These are phyloP conservation scores for Aspergillus carbonarius DNA, from an alignment of 2,329 filamentous ascomycete species.

Conservation along the genomic window DNA sequence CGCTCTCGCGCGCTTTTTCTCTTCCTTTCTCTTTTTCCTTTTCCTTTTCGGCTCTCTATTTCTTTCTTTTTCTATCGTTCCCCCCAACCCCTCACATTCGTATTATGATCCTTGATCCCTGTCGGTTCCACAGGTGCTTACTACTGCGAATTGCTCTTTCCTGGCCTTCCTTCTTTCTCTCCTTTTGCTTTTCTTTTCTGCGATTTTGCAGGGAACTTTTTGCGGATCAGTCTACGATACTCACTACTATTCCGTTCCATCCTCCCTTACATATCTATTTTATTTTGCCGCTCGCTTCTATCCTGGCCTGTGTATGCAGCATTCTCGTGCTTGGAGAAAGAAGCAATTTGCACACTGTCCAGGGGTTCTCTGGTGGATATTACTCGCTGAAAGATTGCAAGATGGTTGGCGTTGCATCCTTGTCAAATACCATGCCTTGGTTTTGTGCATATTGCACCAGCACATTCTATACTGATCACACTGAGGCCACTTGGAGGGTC, in stretches of 20 bases:
- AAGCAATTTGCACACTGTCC: slow-evolving; percentile 12
- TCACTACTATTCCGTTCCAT: not conserved
- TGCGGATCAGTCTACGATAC: not conserved
- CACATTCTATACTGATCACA: slow-evolving; percentile 15
- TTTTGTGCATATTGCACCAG: slow-evolving; percentile 28
- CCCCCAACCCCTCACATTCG: slow-evolving; percentile 17
- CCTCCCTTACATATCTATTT: not conserved
- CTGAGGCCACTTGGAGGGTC: not conserved
- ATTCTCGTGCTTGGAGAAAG: not conserved
- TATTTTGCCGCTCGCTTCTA: not conserved
- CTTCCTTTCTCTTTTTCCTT: not conserved
- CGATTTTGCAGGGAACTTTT: not conserved
- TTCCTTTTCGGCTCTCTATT: not conserved
- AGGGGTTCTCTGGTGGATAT: slow-evolving; percentile 22
- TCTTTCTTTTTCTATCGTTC: slow-evolving; percentile 17
- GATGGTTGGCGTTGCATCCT: slow-evolving; percentile 22
- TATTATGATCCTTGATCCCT: slow-evolving; percentile 17
- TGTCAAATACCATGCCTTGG: slow-evolving; percentile 22
- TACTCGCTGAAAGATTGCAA: slow-evolving; percentile 12
- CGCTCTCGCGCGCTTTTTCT: not conserved
- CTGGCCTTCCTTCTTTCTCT: too few relatives aligned
- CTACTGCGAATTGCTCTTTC: not conserved
- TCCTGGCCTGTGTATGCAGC: not conserved
- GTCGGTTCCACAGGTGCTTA: slow-evolving; percentile 7
- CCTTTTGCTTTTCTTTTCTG: not conserved